Base-by-base conservation (phyloP, 2,329 filamentous ascomycete genomes). In the Ascochyta koolunga region DNA sequence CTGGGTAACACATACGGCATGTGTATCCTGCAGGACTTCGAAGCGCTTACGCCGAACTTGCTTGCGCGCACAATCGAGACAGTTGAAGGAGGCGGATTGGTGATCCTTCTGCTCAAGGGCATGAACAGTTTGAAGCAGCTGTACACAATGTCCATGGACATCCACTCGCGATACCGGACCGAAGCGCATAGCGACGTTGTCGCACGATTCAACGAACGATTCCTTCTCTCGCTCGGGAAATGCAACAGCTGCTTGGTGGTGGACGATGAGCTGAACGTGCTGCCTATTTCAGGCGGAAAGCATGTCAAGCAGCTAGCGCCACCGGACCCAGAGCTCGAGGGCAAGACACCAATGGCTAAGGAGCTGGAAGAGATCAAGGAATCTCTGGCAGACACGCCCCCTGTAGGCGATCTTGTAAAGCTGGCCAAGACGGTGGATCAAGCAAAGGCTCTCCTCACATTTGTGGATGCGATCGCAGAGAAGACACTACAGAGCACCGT, bases 81-180 rank as follows among this genome's bases (percentile, higher is more conserved):
- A 0, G 96, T 99, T 4, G 93, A 99, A 76, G 95, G 96, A 62
- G 95, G 95, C 60, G 95, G 95, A 21, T 75, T 99, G 66, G 93
- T 98, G 1, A 82, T 99, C 38, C 78, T 99, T 61, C 81, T 99
- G 58, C 79, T 99, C 55, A 98, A 98, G 82, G 91, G 93, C 58
- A 97, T 99, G 91, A 95, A 82, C 76, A 97, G 92, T 75, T 80
- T 99, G 80, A 96, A 96, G 78, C 95, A 99, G 79, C 85, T 99
- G 1, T 99, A 98, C 78, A 96, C 91, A 40, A 76, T 99, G 71
- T 93, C 91, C 25, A 99, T 99, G 96, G 96, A 99, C 70, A 90
- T 98, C 43, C 96, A 99, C 78, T 92, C 93, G 49, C 85, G 95
- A 73, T 99, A 98, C 79, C 86, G 95, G 55, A 99, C 95, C 18